A percentile compares a stretch with the other conserved stretches of the same genome.
Evolutionary conservation across 305 asterid genomes (phyloP).

Genomic region (Solanum hybrid): DNA sequence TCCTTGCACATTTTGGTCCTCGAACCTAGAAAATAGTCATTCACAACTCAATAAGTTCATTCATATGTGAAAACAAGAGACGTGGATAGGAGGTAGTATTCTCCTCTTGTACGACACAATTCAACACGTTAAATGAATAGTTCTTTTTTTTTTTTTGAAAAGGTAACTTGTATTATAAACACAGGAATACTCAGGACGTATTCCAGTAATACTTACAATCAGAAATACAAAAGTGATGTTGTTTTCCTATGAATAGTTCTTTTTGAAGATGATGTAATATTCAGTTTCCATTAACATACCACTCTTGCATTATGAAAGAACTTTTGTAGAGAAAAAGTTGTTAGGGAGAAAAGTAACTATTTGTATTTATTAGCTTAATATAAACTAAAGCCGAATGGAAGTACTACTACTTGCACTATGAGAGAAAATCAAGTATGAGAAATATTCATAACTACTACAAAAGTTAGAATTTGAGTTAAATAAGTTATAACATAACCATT

Average conservation of each 20-base stretch:
- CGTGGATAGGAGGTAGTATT: neutral
- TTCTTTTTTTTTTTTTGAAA: neutral
- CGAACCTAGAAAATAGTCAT: slow-evolving; percentile 49
- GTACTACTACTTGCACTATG: neutral
- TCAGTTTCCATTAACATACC: neutral
- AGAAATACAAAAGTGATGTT: too few relatives aligned
- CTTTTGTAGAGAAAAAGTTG: neutral
- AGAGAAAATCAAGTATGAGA: neutral
- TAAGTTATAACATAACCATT: neutral
- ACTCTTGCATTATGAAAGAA: neutral
- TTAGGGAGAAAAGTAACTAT: neutral
- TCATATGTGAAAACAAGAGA: neutral
- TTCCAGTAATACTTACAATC: too few relatives aligned
- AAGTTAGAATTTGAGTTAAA: neutral
- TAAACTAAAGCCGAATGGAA: neutral
- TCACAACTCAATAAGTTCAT: neutral
- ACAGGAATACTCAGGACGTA: too few relatives aligned
- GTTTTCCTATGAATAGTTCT: neutral
- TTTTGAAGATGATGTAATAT: neutral
- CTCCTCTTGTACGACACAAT: neutral
- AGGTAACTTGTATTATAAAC: too few relatives aligned
- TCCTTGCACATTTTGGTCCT: slow-evolving; percentile 85
- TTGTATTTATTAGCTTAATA: neutral
- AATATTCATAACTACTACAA: neutral
- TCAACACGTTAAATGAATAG: neutral